A percentile compares a stretch with the other conserved stretches of the same genome.
Evolutionary conservation across 345 rosid genomes (phyloP).

Genomic region (Carallia brachiata): DNA sequence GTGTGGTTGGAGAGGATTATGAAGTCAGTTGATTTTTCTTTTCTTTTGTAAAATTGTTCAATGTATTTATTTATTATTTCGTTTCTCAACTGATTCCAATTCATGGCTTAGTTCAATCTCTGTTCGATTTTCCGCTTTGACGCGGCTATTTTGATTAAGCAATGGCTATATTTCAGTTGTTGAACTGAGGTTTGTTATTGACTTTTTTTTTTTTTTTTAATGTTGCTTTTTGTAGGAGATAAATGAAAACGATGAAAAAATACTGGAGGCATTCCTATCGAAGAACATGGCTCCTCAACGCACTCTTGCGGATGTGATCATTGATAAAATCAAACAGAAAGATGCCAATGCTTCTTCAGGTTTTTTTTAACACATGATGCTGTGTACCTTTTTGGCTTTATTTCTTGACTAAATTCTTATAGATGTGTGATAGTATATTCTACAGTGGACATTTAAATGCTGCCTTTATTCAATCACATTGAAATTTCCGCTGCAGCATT

Average conservation of each 20-base stretch:
- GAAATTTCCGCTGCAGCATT: too few relatives aligned
- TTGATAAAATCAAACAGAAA: constrained; percentile 57
- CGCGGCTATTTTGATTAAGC: too few relatives aligned
- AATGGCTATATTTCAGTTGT: too few relatives aligned
- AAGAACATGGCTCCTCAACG: constrained; percentile 64
- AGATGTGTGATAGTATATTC: not conserved
- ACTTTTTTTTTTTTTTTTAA: not conserved
- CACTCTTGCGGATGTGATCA: constrained; percentile 78
- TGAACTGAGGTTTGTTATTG: not conserved
- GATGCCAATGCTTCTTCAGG: constrained; percentile 65
- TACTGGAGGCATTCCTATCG: constrained; percentile 72
- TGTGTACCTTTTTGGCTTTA: too few relatives aligned
- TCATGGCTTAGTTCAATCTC: too few relatives aligned
- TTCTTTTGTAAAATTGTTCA: not conserved
- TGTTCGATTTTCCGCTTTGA: too few relatives aligned
- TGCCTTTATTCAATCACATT: too few relatives aligned
- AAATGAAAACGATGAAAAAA: constrained; percentile 74
- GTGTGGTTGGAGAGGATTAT: constrained; percentile 40
- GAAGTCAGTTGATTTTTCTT: not conserved
- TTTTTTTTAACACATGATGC: constrained; percentile 23
- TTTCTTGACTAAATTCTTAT: not conserved
- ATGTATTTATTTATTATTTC: too few relatives aligned
- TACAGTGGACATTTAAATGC: constrained; percentile 42
- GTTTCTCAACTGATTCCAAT: too few relatives aligned
- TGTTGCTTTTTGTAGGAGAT: constrained; percentile 40